Conservation (phyloP, 192 early-diverging fungal genomes). For the Coemansia sp. region DNA sequence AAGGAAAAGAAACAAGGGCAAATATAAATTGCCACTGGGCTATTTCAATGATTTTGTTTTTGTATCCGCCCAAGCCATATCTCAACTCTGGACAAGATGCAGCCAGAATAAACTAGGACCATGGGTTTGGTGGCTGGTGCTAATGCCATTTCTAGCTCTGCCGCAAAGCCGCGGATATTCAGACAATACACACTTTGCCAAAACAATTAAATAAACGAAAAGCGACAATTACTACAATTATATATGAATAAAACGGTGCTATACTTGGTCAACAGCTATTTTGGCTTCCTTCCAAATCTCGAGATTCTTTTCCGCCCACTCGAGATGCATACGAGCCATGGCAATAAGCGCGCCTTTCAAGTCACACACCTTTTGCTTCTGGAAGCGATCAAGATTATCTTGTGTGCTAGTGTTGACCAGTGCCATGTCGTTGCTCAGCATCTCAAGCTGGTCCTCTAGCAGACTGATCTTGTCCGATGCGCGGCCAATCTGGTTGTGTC, state of each 20-base stretch:
- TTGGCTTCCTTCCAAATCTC: constrained; percentile 58
- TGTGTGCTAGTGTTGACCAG: constrained; percentile 80
- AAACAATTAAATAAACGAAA: too few relatives aligned
- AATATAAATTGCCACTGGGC: neutral
- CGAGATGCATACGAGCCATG: constrained; percentile 68
- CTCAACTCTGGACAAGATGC: neutral
- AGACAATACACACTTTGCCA: too few relatives aligned
- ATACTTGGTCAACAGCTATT: constrained; percentile 46
- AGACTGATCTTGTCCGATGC: constrained; percentile 77
- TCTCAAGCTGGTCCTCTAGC: constrained; percentile 78
- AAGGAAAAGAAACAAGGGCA: neutral
- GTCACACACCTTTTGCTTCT: constrained; percentile 88
- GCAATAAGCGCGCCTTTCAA: constrained; percentile 77
- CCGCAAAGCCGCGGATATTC: too few relatives aligned
- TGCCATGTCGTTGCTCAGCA: constrained; percentile 69
- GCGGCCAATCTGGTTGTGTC: constrained; percentile 85
- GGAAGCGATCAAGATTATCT: constrained; percentile 89
- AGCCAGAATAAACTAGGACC: neutral
- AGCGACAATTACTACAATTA: too few relatives aligned
- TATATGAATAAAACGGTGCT: neutral
- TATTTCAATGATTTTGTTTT: neutral
- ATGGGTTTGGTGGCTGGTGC: neutral
- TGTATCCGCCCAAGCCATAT: too few relatives aligned
- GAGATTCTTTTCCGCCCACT: constrained; percentile 67
- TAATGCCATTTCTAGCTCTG: too few relatives aligned